These are phyloP conservation scores for Myxozyma neotropica DNA, from an alignment of 805 yeast species.

Conservation along the genomic window DNA sequence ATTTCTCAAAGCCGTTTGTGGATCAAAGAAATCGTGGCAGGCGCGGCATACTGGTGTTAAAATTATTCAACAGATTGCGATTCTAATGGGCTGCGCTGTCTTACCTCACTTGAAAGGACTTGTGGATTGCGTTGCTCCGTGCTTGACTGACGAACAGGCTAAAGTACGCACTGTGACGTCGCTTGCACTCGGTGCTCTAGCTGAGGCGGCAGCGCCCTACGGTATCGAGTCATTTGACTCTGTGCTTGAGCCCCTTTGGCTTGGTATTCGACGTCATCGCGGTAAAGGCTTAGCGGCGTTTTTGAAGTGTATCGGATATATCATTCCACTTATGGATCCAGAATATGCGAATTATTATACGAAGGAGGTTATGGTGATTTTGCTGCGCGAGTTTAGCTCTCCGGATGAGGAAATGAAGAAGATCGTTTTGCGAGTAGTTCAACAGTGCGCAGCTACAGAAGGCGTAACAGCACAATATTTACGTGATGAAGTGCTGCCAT, in stretches of 20 bases:
- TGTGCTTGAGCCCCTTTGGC: conserved; percentile 76
- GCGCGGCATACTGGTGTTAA: conserved; percentile 83
- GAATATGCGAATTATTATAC: conserved; percentile 81
- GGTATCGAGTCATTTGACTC: conserved; percentile 87
- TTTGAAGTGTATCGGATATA: conserved; percentile 72
- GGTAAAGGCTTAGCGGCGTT: conserved; percentile 79
- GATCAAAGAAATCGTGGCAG: conserved; percentile 74
- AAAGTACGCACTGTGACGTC: conserved; percentile 74
- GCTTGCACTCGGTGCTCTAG: conserved; percentile 68
- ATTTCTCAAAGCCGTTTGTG: conserved; percentile 76
- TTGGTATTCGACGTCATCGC: conserved; percentile 71
- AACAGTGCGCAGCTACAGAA: conserved; percentile 63
- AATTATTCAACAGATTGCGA: conserved; percentile 74
- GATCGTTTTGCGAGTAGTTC: conserved; percentile 68
- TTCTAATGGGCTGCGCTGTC: conserved; percentile 67
- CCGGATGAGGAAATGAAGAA: conserved; percentile 88
- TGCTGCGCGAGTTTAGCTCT: conserved; percentile 71
- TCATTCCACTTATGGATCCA: conserved; percentile 83
- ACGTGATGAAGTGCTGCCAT: conserved; percentile 55
- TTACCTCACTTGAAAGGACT: conserved; percentile 72
- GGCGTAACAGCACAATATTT: conserved; percentile 55
- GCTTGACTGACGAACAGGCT: conserved; percentile 66
- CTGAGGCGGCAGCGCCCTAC: conserved; percentile 80
- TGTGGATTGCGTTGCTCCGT: conserved; percentile 60
- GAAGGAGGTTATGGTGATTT: conserved; percentile 65